Evolutionary conservation across 2,329 filamentous ascomycete genomes (phyloP), one percentile per base, ranked within the genome.

Genomic region (Zasmidium cellare): DNA sequence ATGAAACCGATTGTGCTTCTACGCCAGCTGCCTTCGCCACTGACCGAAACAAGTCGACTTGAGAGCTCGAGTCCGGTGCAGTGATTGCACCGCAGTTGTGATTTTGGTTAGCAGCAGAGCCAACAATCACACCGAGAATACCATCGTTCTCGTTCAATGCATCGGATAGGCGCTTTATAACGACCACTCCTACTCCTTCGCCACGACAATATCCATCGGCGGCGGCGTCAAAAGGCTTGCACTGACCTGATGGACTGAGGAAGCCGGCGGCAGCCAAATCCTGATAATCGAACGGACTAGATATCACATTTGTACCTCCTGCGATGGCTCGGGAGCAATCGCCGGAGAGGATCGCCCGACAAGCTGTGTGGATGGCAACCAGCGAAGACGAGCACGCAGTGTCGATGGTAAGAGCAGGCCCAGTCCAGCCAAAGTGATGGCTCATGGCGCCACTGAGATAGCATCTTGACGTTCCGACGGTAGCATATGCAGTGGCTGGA

Each of bases 381-480:
- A 66, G 35, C 2, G 65, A 57, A 11, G 58, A 58, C 16, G 56
- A 60, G 51, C 66, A 68, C 12, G 65, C 66, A 6, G 66, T 67
- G 47, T 76, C 73, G 47, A 74, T 56, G 1, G 64, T 69, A 20
- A 72, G 54, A 6, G 63, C 55, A 0, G 79, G 78, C 1, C 78
- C 78, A 1, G 69, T 73, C 63, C 77, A 78, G 0, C 76, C 72
- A 48, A 79, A 79, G 52, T 74, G 70, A 56, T 79, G 77, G 28
- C 72, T 76, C 48, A 80, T 70, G 7, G 69, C 67, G 9, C 70
- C 71, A 6, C 63, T 59, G 2, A 44, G 9, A 46, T 38, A 49
- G 9, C 25, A 64, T 18, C 65, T 47, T 25, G 59, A 54, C 1
- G 64, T 63, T 0, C 71, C 71, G 0, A 67, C 66, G 14, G 72